These are phyloP conservation scores for Gremmenia infestans DNA, from an alignment of 2,329 filamentous ascomycete genomes.

Conservation along the genomic window DNA sequence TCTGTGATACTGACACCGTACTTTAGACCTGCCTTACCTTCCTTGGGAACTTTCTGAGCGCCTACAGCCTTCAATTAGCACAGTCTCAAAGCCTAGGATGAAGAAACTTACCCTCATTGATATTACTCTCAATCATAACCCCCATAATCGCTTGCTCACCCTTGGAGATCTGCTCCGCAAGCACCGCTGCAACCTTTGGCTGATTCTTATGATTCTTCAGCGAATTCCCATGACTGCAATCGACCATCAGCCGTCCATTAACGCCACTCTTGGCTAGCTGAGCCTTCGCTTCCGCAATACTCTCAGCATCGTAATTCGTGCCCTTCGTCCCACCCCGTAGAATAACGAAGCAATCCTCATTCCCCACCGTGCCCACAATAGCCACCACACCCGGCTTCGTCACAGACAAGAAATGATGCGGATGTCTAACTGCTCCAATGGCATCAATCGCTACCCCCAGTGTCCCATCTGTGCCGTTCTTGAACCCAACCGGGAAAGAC, in stretches of 20 bases:
- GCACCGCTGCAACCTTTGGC: conserved; percentile 77
- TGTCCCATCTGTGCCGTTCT: conserved; percentile 95
- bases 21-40: conserved; percentile 79
- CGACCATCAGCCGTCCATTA: conserved; percentile 82
- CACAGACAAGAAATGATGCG: conserved; percentile 95
- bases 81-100: neutral
- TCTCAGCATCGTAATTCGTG: conserved; percentile 86
- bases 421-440: conserved; percentile 85
- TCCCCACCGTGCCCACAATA: conserved; percentile 90
- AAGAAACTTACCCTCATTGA: conserved; percentile 68
- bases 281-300: conserved; percentile 77
- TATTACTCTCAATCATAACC: conserved; percentile 98
- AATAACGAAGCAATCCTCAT: conserved; percentile 96
- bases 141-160: conserved; percentile 87
- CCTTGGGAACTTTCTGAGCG: conserved; percentile 83
- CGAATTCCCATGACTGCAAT: conserved; percentile 96
- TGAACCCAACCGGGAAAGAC: conserved; percentile 98
- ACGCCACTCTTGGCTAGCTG: conserved; percentile 71
- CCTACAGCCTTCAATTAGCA: conserved; percentile 41
- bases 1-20: conserved; percentile 97
- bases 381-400: conserved; percentile 94
- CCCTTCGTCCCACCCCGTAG: conserved; percentile 87
- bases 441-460: conserved; percentile 90
- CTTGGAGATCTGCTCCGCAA: conserved; percentile 79
- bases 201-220: conserved; percentile 97